Conservation (phyloP, 768 basidiomycete genomes). For the Auriculariales sp. region DNA sequence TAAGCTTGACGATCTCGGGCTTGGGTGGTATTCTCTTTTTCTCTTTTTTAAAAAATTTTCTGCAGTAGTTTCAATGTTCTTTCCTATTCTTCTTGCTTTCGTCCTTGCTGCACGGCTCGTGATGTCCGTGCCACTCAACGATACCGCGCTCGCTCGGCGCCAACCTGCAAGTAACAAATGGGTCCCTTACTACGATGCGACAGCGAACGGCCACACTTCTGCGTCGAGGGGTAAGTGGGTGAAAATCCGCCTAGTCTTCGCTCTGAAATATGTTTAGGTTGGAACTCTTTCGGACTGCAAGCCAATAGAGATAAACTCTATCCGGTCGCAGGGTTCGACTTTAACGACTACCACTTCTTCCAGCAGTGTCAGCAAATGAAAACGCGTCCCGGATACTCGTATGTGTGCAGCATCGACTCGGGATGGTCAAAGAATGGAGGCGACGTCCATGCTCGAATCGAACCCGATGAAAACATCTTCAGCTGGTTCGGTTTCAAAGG, state of each 20-base stretch:
- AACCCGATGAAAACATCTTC: not conserved
- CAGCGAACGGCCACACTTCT: not conserved
- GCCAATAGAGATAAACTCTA: not conserved
- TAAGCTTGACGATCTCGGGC: too few species aligned
- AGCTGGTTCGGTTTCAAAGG: not conserved
- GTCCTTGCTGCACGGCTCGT: too few species aligned
- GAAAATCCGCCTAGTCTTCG: too few species aligned
- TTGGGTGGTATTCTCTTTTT: too few species aligned
- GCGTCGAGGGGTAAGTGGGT: not conserved
- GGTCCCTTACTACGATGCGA: conserved; percentile 1
- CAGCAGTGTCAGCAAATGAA: not conserved
- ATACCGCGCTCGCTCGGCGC: too few species aligned
- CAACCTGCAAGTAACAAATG: too few species aligned
- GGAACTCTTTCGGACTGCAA: conserved; percentile 4
- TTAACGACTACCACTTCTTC: not conserved
- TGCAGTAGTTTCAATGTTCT: too few species aligned
- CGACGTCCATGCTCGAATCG: conserved; percentile 1
- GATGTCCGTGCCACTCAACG: too few species aligned
- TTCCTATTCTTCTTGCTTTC: too few species aligned
- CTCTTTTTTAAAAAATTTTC: too few species aligned
- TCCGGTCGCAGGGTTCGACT: not conserved
- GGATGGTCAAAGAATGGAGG: conserved; percentile 2
- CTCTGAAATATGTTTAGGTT: too few species aligned
- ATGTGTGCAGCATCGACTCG: conserved; percentile 3
- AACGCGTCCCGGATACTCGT: not conserved